These are phyloP conservation scores for Platanthera guangdongensis DNA, from an alignment of 106 monocot genomes.

Conservation along the genomic window DNA sequence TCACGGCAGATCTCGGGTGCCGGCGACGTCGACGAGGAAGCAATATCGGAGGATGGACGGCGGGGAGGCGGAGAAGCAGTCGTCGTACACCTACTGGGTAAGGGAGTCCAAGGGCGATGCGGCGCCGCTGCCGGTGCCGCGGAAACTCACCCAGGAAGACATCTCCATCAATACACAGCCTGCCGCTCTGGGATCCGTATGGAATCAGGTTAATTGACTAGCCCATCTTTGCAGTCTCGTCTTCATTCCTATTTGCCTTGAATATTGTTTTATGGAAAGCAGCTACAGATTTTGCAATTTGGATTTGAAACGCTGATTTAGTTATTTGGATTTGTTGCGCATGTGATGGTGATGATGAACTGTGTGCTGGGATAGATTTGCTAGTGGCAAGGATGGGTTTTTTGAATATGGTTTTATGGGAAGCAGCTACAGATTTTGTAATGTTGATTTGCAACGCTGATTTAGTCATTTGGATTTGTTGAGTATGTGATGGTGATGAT, in stretches of 20 bases:
- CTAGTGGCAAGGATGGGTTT: neutral
- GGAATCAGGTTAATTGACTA: slow-evolving; percentile 71
- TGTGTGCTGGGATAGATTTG: neutral
- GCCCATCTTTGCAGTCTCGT: neutral
- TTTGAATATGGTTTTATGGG: neutral
- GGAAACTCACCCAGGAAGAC: slow-evolving; percentile 66
- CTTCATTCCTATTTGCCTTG: neutral
- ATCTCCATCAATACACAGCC: slow-evolving; percentile 31
- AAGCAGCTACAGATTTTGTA: neutral
- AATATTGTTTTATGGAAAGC: neutral
- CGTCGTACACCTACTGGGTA: slow-evolving; percentile 96
- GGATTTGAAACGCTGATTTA: neutral
- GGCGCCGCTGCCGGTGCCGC: slow-evolving; percentile 73
- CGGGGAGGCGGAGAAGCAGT: slow-evolving; percentile 32
- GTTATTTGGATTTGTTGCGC: neutral
- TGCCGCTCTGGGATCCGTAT: slow-evolving; percentile 66
- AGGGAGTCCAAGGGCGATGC: slow-evolving; percentile 59
- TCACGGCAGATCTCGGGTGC: neutral
- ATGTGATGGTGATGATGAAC: neutral
- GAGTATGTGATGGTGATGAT: too few relatives aligned
- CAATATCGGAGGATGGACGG: slow-evolving; percentile 13
- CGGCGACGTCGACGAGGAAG: neutral
- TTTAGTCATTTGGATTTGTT: neutral
- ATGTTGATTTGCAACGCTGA: neutral
- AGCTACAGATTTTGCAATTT: neutral